Evolutionary conservation across 2,329 filamentous ascomycete genomes (phyloP).

Genomic region (Cyphellophora europaea): DNA sequence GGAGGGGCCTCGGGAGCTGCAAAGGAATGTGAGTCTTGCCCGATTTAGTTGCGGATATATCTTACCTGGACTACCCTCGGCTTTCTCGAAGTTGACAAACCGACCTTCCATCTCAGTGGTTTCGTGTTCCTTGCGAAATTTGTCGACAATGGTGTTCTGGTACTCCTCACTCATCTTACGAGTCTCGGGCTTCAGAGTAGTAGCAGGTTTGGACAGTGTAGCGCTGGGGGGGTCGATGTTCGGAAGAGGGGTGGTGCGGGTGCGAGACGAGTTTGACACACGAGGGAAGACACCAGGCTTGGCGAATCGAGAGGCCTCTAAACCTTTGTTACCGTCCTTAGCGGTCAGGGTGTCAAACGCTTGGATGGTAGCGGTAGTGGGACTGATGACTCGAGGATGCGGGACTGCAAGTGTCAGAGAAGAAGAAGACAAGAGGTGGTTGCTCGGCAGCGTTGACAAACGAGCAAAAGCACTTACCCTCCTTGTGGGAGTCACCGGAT

Average conservation of each 20-base stretch:
- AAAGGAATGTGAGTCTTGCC: no score
- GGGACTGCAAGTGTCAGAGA: not conserved
- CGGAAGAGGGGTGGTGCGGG: no score
- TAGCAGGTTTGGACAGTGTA: not conserved
- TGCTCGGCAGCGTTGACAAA: no score
- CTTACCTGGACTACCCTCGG: no score
- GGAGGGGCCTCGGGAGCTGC: no score
- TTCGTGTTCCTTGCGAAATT: slow-evolving; percentile 4
- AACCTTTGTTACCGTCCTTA: not conserved
- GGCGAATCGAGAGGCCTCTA: not conserved
- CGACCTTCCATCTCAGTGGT: not conserved
- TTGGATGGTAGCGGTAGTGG: not conserved
- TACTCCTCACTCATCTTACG: slow-evolving; percentile 5
- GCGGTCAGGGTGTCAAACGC: not conserved
- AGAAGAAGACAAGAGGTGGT: no score
- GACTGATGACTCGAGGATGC: not conserved
- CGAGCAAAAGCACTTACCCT: no score
- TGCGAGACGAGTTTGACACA: no score
- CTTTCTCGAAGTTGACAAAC: not conserved
- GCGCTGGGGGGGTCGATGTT: no score
- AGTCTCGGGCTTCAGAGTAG: slow-evolving; percentile 4
- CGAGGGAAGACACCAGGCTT: no score
- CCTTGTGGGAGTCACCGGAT: no score
- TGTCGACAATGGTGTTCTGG: slow-evolving; percentile 10
- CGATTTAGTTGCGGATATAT: no score